Evolutionary conservation across 2,329 filamentous ascomycete genomes (phyloP).

Genomic region (Paraphoma sp.): DNA sequence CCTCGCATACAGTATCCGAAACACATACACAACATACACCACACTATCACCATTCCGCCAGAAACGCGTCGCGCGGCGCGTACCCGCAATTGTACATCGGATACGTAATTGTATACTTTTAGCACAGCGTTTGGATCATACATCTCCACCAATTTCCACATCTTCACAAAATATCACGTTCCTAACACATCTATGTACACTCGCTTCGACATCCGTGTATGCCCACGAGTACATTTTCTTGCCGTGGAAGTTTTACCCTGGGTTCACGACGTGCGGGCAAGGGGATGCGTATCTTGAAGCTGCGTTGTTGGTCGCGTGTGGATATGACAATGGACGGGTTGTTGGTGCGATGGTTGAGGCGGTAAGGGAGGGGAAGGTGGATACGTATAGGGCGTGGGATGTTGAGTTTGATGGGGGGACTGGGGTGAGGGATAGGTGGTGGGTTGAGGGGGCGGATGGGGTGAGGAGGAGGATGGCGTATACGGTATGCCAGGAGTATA

Average conservation of each 20-base stretch:
- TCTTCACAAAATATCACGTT: background rate
- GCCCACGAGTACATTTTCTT: conserved; percentile 4
- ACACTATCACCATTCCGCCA: too few relatives aligned
- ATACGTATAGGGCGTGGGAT: background rate
- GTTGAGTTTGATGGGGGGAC: too few relatives aligned
- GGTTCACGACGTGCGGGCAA: background rate
- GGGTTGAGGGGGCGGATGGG: too few relatives aligned
- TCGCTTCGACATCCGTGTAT: background rate
- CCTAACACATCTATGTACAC: background rate
- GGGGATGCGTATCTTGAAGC: conserved; percentile 4
- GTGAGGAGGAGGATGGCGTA: too few relatives aligned
- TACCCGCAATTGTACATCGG: background rate
- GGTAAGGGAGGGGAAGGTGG: conserved; percentile 1
- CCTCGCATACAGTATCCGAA: background rate
- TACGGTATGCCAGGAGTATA: too few relatives aligned
- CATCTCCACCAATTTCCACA: background rate
- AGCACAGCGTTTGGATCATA: background rate
- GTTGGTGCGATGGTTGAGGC: conserved; percentile 5
- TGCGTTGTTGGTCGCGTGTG: conserved; percentile 8
- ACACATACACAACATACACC: background rate
- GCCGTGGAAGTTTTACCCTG: background rate
- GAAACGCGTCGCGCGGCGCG: background rate
- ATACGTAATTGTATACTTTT: background rate
- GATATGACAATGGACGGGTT: background rate
- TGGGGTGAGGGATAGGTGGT: too few relatives aligned